Percentiles rank a stretch among this genome's conserved stretches.
Conservation (phyloP, 2,329 filamentous ascomycete species). For the Trematosphaeria pertusa region DNA sequence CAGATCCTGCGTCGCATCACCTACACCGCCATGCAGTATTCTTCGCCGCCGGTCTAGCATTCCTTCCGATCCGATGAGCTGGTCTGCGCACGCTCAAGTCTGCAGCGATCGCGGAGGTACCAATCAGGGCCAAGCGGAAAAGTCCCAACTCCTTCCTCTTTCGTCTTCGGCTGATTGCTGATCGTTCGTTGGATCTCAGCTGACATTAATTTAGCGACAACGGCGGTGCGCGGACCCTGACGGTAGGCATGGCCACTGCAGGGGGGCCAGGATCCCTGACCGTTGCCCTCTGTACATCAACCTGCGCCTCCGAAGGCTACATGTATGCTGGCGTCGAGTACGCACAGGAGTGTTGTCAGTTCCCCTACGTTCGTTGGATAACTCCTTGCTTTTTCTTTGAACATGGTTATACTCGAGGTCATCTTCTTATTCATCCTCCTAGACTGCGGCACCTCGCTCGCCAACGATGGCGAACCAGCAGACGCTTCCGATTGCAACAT, state of each 20-base stretch:
- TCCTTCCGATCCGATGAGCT: background rate
- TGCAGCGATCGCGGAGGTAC: background rate
- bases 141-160: conserved; percentile 10
- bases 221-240: conserved; percentile 12
- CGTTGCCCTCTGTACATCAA: conserved; percentile 24
- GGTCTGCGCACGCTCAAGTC: conserved; percentile 3
- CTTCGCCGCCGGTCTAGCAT: background rate
- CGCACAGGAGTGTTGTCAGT: conserved; percentile 26
- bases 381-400: background rate
- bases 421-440: conserved; percentile 13
- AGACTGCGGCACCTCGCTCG: conserved; percentile 25
- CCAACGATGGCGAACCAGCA: conserved; percentile 19
- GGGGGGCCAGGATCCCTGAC: conserved; percentile 20
- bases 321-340: conserved; percentile 29
- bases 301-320: conserved; percentile 21
- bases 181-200: conserved; percentile 11
- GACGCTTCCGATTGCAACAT: conserved; percentile 41
- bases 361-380: conserved; percentile 10
- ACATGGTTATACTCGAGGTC: conserved; percentile 3
- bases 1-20: no score
- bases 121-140: conserved; percentile 4
- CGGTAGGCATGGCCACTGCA: conserved; percentile 9
- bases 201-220: conserved; percentile 21
- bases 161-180: background rate
- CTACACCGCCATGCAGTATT: no score